phyloP scores from a whole-genome alignment of 2,329 filamentous ascomycete species.

The Claviceps digitariae region DNA sequence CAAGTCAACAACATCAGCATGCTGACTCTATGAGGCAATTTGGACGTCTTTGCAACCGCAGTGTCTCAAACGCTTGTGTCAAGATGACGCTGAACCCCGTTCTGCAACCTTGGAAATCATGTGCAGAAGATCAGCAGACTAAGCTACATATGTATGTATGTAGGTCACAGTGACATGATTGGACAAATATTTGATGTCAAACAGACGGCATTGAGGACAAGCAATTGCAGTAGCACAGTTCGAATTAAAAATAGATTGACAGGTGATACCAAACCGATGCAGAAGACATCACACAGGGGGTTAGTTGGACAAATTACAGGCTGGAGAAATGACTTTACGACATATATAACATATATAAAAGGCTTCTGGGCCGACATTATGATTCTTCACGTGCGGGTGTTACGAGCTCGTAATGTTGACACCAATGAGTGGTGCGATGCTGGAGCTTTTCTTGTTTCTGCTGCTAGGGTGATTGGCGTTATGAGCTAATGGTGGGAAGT shows the following conservation, averaged over 20 bases:
- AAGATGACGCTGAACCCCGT: neutral
- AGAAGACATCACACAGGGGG: neutral
- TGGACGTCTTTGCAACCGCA: neutral
- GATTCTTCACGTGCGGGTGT: neutral
- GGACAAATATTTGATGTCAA: neutral
- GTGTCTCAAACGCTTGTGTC: neutral
- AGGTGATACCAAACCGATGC: neutral
- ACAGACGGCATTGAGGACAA: neutral
- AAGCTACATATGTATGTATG: too few relatives aligned
- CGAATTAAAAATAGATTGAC: neutral
- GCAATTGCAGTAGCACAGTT: neutral
- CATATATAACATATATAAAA: neutral
- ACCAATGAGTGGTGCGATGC: neutral
- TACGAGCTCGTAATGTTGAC: neutral
- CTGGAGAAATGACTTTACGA: neutral
- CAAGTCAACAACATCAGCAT: neutral
- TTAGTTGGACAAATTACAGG: neutral
- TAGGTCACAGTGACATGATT: neutral
- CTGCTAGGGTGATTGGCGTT: neutral
- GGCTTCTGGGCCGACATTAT: neutral
- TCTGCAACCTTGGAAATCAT: neutral
- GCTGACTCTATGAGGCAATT: neutral
- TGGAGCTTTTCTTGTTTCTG: neutral
- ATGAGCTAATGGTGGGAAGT: too few relatives aligned
- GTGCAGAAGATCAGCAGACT: neutral